These are phyloP conservation scores for Penicillium tannophilum DNA, from an alignment of 495 filamentous ascomycete species.

Conservation along the genomic window DNA sequence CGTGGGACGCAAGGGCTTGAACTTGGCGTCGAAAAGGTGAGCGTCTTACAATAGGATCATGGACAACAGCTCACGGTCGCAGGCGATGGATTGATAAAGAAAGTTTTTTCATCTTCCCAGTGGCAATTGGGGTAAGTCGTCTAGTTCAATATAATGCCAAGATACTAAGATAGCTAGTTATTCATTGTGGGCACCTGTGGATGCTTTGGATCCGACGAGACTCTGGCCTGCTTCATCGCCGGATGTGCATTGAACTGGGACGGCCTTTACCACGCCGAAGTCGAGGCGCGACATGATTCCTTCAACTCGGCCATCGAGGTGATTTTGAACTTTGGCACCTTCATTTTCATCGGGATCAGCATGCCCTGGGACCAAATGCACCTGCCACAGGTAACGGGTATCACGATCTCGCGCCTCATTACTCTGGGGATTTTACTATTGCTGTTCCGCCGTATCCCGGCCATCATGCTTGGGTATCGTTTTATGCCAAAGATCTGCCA, in stretches of 20 bases:
- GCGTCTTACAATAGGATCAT: neutral
- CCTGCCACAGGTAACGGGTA: conserved; percentile 29
- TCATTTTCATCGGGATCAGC: conserved; percentile 47
- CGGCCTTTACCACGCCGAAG: conserved; percentile 36
- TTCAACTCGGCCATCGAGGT: conserved; percentile 41
- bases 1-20: conserved; percentile 32
- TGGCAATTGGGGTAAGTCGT: conserved; percentile 35
- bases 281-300: conserved; percentile 39
- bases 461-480: conserved; percentile 38
- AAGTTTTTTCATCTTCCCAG: conserved; percentile 34
- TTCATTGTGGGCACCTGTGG: conserved; percentile 45
- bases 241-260: conserved; percentile 45
- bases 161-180: conserved; percentile 21
- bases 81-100: conserved; percentile 43
- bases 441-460: conserved; percentile 41
- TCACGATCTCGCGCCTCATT: conserved; percentile 35
- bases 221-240: conserved; percentile 43
- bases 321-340: conserved; percentile 42
- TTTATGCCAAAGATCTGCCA: conserved; percentile 41
- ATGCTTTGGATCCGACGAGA: conserved; percentile 43
- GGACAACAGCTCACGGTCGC: neutral
- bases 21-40: conserved; percentile 30
- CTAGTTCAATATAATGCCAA: neutral
- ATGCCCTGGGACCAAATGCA: conserved; percentile 44
- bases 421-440: conserved; percentile 36